Evolutionary conservation across 768 basidiomycete genomes (phyloP).

Genomic region (Psilocybe tampanensis): DNA sequence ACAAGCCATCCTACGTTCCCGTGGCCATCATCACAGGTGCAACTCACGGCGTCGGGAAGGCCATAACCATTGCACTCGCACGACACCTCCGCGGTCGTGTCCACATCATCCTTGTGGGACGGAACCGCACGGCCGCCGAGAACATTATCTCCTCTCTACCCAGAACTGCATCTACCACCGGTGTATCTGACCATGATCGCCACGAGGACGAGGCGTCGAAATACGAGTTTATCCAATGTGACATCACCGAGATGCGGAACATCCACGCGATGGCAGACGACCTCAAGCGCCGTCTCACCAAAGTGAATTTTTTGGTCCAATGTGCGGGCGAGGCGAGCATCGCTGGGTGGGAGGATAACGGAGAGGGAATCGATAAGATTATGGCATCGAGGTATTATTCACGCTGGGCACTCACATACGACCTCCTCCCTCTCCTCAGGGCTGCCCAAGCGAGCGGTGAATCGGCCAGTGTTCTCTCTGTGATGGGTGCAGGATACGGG

Average conservation of each 20-base stretch:
- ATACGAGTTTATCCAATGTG: conserved; percentile 43
- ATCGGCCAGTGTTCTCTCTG: conserved; percentile 39
- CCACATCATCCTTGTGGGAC: conserved; percentile 44
- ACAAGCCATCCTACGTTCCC: conserved; percentile 22
- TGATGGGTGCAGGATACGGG: conserved; percentile 32
- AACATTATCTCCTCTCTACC: conserved; percentile 32
- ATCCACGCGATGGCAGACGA: conserved; percentile 31
- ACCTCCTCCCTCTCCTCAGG: conserved; percentile 37
- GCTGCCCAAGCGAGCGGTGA: conserved; percentile 37
- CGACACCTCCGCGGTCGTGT: conserved; percentile 40
- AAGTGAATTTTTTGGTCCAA: conserved; percentile 44
- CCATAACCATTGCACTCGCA: conserved; percentile 37
- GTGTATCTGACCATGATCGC: neutral
- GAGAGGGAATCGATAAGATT: conserved; percentile 44
- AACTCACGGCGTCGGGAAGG: conserved; percentile 36
- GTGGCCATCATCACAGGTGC: conserved; percentile 29
- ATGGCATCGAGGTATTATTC: conserved; percentile 43
- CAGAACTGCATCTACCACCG: neutral
- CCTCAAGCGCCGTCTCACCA: conserved; percentile 31
- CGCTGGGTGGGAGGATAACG: conserved; percentile 36
- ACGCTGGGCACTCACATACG: conserved; percentile 39
- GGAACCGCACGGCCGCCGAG: conserved; percentile 40
- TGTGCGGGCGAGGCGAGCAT: conserved; percentile 35
- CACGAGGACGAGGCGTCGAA: conserved; percentile 3
- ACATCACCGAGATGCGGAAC: conserved; percentile 42